A percentile compares a stretch with the other conserved stretches of the same genome.
phyloP scores from a whole-genome alignment of 495 filamentous ascomycete species.

The Trichoderma gamsii region DNA sequence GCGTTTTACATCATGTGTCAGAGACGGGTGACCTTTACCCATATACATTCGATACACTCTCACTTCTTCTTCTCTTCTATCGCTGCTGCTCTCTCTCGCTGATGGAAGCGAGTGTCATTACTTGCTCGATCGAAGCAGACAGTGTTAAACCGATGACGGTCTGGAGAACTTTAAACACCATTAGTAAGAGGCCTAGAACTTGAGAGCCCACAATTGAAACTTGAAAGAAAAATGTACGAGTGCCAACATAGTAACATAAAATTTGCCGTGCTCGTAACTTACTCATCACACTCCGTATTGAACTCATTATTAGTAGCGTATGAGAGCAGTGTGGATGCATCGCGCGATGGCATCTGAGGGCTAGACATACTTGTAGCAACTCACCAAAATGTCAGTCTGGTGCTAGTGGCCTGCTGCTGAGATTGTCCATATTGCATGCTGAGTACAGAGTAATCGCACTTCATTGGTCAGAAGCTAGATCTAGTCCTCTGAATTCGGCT shows the following conservation, averaged over 20 bases:
- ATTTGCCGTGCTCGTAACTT: not conserved
- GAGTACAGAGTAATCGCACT: not conserved
- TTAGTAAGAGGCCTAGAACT: conserved; percentile 4
- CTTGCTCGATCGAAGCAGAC: not conserved
- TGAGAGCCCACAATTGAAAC: not conserved
- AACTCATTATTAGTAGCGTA: not conserved
- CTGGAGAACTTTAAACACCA: not conserved
- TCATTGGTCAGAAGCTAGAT: not conserved
- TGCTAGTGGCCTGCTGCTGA: not conserved
- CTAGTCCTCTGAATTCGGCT: not conserved
- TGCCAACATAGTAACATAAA: not conserved
- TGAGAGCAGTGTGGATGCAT: not conserved
- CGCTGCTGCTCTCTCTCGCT: not conserved
- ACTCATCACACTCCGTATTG: not conserved
- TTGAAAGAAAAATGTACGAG: not conserved
- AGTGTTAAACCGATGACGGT: not conserved
- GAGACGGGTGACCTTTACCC: not conserved
- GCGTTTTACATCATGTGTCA: conserved; percentile 1
- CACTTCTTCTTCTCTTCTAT: not conserved
- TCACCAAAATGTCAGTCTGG: not conserved
- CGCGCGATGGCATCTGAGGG: not conserved
- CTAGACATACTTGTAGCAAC: not conserved
- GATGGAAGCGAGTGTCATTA: not conserved
- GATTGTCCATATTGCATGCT: not conserved
- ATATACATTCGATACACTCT: not conserved